Evolutionary conservation across 1,284 basidiomycete species (phyloP), one percentile per base, ranked within the genome.

Genomic region (Tausonia pullulans): DNA sequence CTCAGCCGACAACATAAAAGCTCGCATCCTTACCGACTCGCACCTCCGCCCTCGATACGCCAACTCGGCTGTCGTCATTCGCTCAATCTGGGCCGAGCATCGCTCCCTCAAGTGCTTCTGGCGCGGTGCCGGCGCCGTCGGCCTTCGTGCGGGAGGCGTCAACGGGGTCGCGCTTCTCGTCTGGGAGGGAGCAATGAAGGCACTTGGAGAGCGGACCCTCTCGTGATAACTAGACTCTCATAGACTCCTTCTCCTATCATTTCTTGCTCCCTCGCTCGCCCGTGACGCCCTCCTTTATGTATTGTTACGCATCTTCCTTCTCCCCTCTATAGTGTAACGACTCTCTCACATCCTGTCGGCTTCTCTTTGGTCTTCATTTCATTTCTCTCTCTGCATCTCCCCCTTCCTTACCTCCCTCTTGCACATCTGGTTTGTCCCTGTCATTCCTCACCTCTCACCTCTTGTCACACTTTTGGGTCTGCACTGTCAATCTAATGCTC

Each of bases 151-250:
- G 3, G 59, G 59, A 3, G 45, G 45, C 3, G 59, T 60, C 8
- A 60, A 60, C 39, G 59, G 44, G 41, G 41, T 40, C 8, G 27
- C 57, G n/a, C 16, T 41, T n/a, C 41, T 58, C 43, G 27, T 58
- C 56, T 60, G 59, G 59, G 59, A 60, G 41, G 49, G 16, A 9
- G 59, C 51, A 11, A 60, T 60, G 59, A 48, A 48, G 7, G n/a
- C 41, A 2, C 46, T 52, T 1, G 59, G 59, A 6, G 59, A 60
- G 43, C 14, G 59, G 16, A 46, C 53, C 27, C 16, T 39, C 53
- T 16, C 53, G 39, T 55, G 13, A 55, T 2, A 6, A 16, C 57
- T 58, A n/a, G 11, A 39, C 40, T 13, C 10, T 57, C 40, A 10
- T 40, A 9, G 27, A 39, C 13, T 40, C 27, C 16, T 9, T 57